Evolutionary conservation across 257 asterid genomes (phyloP), one percentile per base, ranked within the genome.

Genomic region (Solanum peruvianum): DNA sequence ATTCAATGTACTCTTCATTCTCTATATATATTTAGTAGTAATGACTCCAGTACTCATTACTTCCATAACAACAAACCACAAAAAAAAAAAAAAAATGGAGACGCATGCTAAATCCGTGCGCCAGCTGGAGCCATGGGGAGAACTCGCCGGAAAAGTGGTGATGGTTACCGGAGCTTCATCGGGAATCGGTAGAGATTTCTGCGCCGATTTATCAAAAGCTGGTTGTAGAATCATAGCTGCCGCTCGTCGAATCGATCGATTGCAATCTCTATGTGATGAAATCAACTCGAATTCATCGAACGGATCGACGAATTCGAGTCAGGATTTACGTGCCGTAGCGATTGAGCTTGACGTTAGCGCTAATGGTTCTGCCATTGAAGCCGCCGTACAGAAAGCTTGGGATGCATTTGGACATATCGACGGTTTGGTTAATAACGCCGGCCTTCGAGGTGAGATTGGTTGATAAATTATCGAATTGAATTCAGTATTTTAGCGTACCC

Each of bases 161-260:
- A 84, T 95, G 93, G 94, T 96, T 35, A 96, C 99, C 69, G 98
- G 98, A 64, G 96, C 99, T 3, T 96, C 99, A 4, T 93, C 98
- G 9, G 99, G 98, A 7, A 88, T 95, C 13, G 98, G 98, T 71
- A 91, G 95, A 10, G 94, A 90, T 10, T 91, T 92, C 91, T 94
- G 97, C 86, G 62, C 94, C 64, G 94, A 96, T 82, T 86, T 96
- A 18, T 94, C 94, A 41, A 90, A 87, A 86, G 94, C 93, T 64
- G 98, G 99, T 82, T 96, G 98, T 92, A 92, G 86, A 87, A 87
- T 95, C 67, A 33, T 96, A 5, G 98, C 95, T 81, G 93, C 97
- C 1, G 98, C 99, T 49, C 93, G 99, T 10, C 89, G 97, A 9
- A 52, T 88, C 49, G 93, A 94, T 41, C 92, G 91, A 16, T 87